These are phyloP conservation scores for Aspergillus unguis DNA, from an alignment of 2,329 filamentous ascomycete genomes.

Conservation along the genomic window DNA sequence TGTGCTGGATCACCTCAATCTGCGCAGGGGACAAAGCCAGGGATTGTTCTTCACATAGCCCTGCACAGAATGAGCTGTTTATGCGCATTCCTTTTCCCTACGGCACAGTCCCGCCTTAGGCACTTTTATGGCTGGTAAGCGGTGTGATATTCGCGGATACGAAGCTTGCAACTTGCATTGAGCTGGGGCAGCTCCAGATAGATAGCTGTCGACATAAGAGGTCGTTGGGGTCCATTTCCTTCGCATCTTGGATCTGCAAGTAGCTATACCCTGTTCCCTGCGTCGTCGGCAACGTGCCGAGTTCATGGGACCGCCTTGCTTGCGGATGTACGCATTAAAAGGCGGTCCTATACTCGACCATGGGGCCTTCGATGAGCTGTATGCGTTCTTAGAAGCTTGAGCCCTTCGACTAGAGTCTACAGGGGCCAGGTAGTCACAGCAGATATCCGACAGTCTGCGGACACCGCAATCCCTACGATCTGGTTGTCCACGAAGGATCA, in stretches of 20 bases:
- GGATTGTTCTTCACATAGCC: neutral
- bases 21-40: neutral
- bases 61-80: neutral
- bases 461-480: neutral
- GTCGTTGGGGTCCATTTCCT: too few species aligned
- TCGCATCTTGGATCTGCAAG: too few species aligned
- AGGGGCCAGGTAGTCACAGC: neutral
- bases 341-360: neutral
- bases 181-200: too few species aligned
- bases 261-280: neutral
- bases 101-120: neutral
- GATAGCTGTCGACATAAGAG: too few species aligned
- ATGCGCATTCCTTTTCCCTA: neutral
- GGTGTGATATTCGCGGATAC: slow-evolving; percentile 5
- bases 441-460: neutral
- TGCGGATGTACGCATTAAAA: neutral
- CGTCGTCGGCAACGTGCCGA: neutral
- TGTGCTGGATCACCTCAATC: neutral
- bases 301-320: neutral
- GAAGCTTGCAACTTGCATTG: neutral
- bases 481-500: neutral
- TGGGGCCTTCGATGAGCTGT: neutral
- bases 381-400: neutral
- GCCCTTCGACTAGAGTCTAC: neutral
- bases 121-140: neutral